Percentiles rank a stretch among this genome's conserved stretches.
Conservation (phyloP, 768 basidiomycete species). For the Xerocomellus intermedius region DNA sequence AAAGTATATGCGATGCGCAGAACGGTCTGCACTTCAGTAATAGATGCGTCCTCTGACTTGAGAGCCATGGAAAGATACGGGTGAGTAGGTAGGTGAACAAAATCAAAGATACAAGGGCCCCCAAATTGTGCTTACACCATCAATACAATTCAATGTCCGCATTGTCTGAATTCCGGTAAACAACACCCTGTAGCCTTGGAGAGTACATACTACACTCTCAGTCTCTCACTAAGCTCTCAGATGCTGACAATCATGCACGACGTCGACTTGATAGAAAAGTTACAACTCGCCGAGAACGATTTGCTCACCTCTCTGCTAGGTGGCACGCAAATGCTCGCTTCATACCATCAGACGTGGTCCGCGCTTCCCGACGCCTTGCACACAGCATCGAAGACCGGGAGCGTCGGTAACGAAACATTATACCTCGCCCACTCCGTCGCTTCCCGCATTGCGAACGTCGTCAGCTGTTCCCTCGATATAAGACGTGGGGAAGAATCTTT, state of each 20-base stretch:
- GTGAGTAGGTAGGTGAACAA: too few relatives aligned
- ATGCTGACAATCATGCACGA: not conserved
- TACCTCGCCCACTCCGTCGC: not conserved
- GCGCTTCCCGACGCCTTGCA: not conserved
- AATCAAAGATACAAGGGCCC: too few relatives aligned
- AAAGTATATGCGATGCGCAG: not conserved
- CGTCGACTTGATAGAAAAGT: not conserved
- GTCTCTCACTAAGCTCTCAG: too few relatives aligned
- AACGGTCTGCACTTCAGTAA: not conserved
- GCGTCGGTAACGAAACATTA: not conserved
- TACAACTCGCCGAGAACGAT: not conserved
- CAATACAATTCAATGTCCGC: slow-evolving; percentile 11
- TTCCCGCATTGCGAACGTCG: slow-evolving; percentile 1
- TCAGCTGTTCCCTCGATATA: slow-evolving; percentile 7
- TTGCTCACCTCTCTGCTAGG: not conserved
- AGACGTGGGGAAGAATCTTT: not conserved
- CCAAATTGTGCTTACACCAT: not conserved
- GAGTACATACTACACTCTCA: too few relatives aligned
- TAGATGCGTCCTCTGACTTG: not conserved
- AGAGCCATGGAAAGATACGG: not conserved
- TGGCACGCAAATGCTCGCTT: not conserved
- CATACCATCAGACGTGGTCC: not conserved
- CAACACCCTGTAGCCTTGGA: too few relatives aligned
- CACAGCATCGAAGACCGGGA: not conserved
- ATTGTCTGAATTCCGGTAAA: slow-evolving; percentile 6